phyloP scores from a whole-genome alignment of 345 rosid genomes.

The Gossypium stocksii region DNA sequence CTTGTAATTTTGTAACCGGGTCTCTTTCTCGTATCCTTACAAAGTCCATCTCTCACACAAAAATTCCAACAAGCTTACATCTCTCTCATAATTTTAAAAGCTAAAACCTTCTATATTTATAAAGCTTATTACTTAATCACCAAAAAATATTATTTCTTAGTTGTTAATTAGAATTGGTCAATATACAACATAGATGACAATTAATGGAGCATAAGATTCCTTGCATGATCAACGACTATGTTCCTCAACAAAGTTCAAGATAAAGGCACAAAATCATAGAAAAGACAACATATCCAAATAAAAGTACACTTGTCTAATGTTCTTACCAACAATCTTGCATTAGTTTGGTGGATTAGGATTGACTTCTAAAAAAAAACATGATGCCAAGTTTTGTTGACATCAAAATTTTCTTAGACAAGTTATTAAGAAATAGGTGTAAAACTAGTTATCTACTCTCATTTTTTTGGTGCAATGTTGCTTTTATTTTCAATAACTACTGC shows the following conservation, averaged over 20 bases:
- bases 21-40: no score
- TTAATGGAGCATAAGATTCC: neutral
- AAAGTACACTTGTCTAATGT: neutral
- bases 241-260: neutral
- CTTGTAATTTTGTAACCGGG: no score
- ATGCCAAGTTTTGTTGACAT: neutral
- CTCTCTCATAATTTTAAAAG: no score
- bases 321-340: neutral
- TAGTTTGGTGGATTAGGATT: constrained; percentile 14
- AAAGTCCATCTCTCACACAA: no score
- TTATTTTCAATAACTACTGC: neutral
- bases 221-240: neutral
- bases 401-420: neutral
- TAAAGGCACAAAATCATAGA: neutral
- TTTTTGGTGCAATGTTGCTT: neutral
- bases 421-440: neutral
- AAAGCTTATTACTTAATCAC: no score
- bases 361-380: neutral
- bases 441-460: neutral
- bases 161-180: neutral
- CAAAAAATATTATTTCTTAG: no score
- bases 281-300: neutral
- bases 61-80: no score
- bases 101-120: no score
- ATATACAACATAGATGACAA: no score